Evolutionary conservation across 2,329 filamentous ascomycete species (phyloP), one percentile per base, ranked within the genome.

Genomic region (Trichoderma lentiforme): DNA sequence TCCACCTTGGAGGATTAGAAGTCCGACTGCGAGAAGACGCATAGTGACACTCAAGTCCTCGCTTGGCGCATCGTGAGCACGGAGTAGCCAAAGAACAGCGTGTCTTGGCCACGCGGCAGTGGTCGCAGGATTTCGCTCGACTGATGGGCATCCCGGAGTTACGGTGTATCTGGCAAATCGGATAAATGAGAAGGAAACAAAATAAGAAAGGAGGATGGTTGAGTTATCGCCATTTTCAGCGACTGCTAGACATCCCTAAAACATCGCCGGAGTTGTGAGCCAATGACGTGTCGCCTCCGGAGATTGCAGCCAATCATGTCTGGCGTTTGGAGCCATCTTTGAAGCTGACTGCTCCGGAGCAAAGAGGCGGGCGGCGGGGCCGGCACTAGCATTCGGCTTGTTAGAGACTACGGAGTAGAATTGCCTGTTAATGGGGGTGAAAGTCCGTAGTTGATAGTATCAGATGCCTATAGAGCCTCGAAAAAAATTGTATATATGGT

Each of bases 91-190:
- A 47, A 14, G 68, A 70, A 21, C 58, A 70, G 32, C 68, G 36
- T 28, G 68, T 32, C 53, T 70, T 70, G 39, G 68, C 68, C 30
- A 32, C 56, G 18, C 68, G 68, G 39, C 68, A 70, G 4, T 62
- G 26, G 8, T 64, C 24, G 68, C 68, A 70, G 30, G 68, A 70
- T 32, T 64, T 70, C 15, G 39, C 68, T 56, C 58, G 26, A 28
- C 39, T 70, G 18, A 24, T 56, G 4, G 68, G 68, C 68, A 70
- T 70, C 7, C 47, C 68, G 39, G 66, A 47, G 24, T 43, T 34
- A 26, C 66, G 53, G 53, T 32, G n/a, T 24, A 47, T 39, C 26
- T 24, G 36, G 18, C 47, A 60, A 60, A 60, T 61, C 56, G 26
- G 34, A 7, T 21, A 32, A 26, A 1, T 14, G 5, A 24, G 4